Evolutionary conservation across 2,329 filamentous ascomycete species (phyloP).

Genomic region (Chaetoscypha palmicola): DNA sequence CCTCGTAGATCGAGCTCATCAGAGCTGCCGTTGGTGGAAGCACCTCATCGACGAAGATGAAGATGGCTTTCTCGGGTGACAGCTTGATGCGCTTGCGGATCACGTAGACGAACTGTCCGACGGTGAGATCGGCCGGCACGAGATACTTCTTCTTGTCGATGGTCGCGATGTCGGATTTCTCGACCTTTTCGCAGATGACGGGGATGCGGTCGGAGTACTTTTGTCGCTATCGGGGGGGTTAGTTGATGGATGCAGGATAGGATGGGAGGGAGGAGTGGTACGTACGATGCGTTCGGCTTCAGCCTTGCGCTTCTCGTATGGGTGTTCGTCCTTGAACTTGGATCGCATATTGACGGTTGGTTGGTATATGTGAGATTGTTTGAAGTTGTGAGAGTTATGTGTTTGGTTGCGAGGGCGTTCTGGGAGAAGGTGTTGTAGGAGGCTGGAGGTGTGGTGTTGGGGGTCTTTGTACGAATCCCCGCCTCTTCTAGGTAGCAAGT

Average conservation of each 20-base stretch:
- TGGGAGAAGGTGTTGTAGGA: constrained; percentile 4
- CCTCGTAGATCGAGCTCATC: constrained; percentile 99
- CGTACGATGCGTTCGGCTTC: constrained; percentile 74
- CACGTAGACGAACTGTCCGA: constrained; percentile 99
- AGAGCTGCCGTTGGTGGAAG: constrained; percentile 92
- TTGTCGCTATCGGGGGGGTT: constrained; percentile 51
- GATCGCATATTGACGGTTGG: constrained; percentile 69
- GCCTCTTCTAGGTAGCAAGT: background rate
- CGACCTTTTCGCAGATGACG: constrained; percentile 99
- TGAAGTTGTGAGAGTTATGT: constrained; percentile 1
- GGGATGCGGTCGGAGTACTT: constrained; percentile 99
- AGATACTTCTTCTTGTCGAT: constrained; percentile 99
- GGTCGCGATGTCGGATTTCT: constrained; percentile 97
- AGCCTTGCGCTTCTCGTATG: constrained; percentile 99
- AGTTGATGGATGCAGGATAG: constrained; percentile 1
- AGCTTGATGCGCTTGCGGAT: constrained; percentile 99
- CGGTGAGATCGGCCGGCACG: constrained; percentile 92
- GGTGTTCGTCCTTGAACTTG: constrained; percentile 99
- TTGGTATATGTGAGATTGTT: constrained; percentile 1
- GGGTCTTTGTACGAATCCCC: background rate
- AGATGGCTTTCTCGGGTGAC: constrained; percentile 98
- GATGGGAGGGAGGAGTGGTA: constrained; percentile 9
- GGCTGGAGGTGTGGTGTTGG: constrained; percentile 1
- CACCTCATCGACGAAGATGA: constrained; percentile 99
- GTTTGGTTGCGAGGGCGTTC: background rate